phyloP scores from a whole-genome alignment of 495 filamentous ascomycete genomes.

The Cercophora scortea region DNA sequence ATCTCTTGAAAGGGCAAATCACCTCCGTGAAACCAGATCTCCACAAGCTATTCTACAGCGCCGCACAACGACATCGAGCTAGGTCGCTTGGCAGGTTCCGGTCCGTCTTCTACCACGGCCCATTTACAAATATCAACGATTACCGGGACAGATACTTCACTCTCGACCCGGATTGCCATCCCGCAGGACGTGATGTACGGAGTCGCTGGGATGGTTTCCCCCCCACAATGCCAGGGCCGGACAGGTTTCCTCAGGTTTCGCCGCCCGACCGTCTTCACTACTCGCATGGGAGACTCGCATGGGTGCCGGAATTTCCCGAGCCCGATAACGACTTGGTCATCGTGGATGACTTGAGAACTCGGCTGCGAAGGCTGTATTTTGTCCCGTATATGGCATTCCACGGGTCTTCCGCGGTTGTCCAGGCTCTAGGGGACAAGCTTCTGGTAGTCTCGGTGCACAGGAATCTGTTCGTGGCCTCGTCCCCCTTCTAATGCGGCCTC shows the following conservation, averaged over 20 bases:
- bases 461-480: constrained; percentile 16
- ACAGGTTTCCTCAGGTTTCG: too few relatives aligned
- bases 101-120: not conserved
- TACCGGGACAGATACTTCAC: not conserved
- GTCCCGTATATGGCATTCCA: constrained; percentile 8
- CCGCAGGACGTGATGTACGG: not conserved
- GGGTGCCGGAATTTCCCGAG: not conserved
- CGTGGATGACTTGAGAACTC: constrained; percentile 21
- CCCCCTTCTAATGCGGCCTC: not conserved
- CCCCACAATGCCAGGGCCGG: too few relatives aligned
- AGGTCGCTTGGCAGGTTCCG: constrained; percentile 8
- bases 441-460: constrained; percentile 12
- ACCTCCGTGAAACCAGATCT: not conserved
- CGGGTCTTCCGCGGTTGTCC: constrained; percentile 1
- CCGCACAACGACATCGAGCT: not conserved
- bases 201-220: not conserved
- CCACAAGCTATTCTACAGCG: not conserved
- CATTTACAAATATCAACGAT: constrained; percentile 1
- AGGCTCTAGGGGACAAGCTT: constrained; percentile 22
- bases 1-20: not conserved
- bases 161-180: not conserved
- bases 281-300: constrained; percentile 23
- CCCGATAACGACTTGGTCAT: not conserved
- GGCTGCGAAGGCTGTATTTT: constrained; percentile 19
- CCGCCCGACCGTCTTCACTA: constrained; percentile 5